Evolutionary conservation across 768 basidiomycete genomes (phyloP), one percentile per base, ranked within the genome.

Genomic region (Antrodiella citrinella): DNA sequence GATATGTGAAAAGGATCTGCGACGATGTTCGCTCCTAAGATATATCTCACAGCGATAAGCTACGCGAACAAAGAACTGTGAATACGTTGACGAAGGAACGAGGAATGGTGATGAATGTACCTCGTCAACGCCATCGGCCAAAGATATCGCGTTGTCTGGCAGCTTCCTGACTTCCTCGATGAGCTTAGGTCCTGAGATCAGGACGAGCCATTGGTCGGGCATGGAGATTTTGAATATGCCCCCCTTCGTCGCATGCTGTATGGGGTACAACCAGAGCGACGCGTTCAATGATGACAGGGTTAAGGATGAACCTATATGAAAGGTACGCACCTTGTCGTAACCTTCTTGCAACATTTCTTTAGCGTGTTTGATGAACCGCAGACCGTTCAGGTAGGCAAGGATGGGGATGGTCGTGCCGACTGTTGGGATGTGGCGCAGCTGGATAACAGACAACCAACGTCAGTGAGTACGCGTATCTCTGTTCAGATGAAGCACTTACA

Each of bases 91-190:
- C 13, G 19, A n/a, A 23, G 5, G 3, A 9, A 22, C 4, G n/a
- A n/a, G n/a, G n/a, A n/a, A n/a, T n/a, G n/a, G n/a, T n/a, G n/a
- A n/a, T n/a, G n/a, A 9, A 45, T 46, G 13, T 47, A 77, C 78
- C 26, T 73, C 71, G 50, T 60, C 59, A 38, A 70, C 64, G 3
- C 69, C 72, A n/a, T 72, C 66, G 50, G 62, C 60, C 39, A 73
- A 68, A 20, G 76, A 77, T 4, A 77, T 59, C 20, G 65, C 63
- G 20, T 73, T 68, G 40, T 76, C 75, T 2, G 71, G 64, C 12
- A 71, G 68, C 50, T 61, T 70, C 20, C 76, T 69, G 13, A 82
- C 58, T 43, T 82, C 80, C 4, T 80, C 74, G 11, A 80, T 62
- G 43, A 73, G 60, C 20, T 69, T 56, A 0, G 65, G 63, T 1